phyloP scores from a whole-genome alignment of 2,329 filamentous ascomycete genomes.

The Fusarium metavorans region DNA sequence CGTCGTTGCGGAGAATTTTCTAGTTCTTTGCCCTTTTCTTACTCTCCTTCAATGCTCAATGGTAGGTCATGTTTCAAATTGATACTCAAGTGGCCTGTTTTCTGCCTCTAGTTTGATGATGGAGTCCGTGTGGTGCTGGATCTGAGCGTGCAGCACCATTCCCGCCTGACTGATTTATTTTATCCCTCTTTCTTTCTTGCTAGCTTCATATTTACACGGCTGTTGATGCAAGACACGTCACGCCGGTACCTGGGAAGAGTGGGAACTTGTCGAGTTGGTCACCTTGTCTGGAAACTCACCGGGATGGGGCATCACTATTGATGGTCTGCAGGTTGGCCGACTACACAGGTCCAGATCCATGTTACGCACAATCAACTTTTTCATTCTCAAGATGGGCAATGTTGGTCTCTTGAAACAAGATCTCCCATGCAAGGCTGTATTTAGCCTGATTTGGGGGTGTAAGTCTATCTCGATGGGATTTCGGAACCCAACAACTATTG shows the following conservation, averaged over 20 bases:
- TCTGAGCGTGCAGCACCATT: neutral
- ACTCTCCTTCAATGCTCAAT: neutral
- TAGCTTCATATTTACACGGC: neutral
- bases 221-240: slow-evolving; percentile 21
- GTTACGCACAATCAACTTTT: neutral
- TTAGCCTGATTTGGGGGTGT: slow-evolving; percentile 8
- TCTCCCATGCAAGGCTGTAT: neutral
- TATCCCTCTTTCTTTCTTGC: neutral
- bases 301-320: neutral
- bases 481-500: neutral
- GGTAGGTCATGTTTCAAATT: slow-evolving; percentile 24
- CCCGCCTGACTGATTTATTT: neutral
- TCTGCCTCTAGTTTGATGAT: slow-evolving; percentile 17
- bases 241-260: slow-evolving; percentile 1
- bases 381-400: slow-evolving; percentile 8
- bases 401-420: slow-evolving; percentile 24
- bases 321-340: neutral
- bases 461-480: neutral
- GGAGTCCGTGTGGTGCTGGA: slow-evolving; percentile 9
- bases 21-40: neutral
- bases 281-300: neutral
- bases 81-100: slow-evolving; percentile 30
- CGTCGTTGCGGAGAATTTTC: neutral
- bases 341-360: slow-evolving; percentile 1
- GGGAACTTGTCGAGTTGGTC: neutral